phyloP scores from a whole-genome alignment of 2,329 filamentous ascomycete genomes.

The Pestalotiopsis sp. region DNA sequence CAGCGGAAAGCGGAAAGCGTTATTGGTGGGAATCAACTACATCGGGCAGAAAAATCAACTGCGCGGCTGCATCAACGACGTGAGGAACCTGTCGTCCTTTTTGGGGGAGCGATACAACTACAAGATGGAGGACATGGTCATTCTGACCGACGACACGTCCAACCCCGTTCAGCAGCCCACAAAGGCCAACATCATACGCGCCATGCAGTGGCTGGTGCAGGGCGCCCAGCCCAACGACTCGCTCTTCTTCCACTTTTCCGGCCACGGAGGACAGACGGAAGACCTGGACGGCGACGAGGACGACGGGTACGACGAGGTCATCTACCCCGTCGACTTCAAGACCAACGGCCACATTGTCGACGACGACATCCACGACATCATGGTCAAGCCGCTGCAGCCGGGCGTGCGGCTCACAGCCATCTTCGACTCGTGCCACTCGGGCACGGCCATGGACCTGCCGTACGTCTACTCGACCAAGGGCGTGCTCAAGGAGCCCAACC shows the following conservation, averaged over 20 bases:
- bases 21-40: conserved; percentile 83
- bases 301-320: conserved; percentile 81
- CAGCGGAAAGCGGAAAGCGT: conserved; percentile 71
- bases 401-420: conserved; percentile 65
- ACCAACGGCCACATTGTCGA: conserved; percentile 81
- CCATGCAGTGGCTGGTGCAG: conserved; percentile 71
- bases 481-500: conserved; percentile 68
- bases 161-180: conserved; percentile 1
- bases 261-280: conserved; percentile 78
- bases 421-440: conserved; percentile 69
- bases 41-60: conserved; percentile 73
- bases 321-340: conserved; percentile 82
- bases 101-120: conserved; percentile 70
- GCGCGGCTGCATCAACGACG: conserved; percentile 79
- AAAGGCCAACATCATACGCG: conserved; percentile 10
- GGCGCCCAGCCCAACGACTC: conserved; percentile 74
- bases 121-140: conserved; percentile 79
- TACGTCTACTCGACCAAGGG: conserved; percentile 73
- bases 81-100: conserved; percentile 74
- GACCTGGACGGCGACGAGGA: conserved; percentile 81
- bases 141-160: conserved; percentile 69
- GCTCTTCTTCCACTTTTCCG: conserved; percentile 63
- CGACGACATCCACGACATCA: conserved; percentile 80
- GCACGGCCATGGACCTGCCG: conserved; percentile 66
- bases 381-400: conserved; percentile 59